Conservation (phyloP, 2,329 filamentous ascomycete species). For the Phyllosticta paracitricarpa region DNA sequence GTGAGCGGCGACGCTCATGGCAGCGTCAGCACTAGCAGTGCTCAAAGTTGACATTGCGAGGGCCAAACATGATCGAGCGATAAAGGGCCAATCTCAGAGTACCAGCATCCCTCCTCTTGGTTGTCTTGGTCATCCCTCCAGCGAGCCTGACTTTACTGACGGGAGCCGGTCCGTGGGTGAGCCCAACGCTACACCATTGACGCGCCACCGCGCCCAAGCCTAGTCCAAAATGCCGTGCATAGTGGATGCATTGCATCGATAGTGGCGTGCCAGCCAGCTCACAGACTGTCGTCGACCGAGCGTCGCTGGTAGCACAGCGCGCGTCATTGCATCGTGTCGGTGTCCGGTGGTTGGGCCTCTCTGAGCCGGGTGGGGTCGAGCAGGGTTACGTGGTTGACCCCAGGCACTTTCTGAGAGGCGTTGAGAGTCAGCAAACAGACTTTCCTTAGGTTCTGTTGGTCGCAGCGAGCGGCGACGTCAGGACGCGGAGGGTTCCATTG, state of each 20-base stretch:
- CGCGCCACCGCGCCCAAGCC: background rate
- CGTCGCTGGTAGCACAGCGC: background rate
- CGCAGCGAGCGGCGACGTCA: background rate
- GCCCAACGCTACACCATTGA: background rate
- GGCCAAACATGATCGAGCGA: background rate
- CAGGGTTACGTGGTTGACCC: background rate
- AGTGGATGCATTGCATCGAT: background rate
- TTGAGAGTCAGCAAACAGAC: background rate
- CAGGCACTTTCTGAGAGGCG: background rate
- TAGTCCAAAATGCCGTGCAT: background rate
- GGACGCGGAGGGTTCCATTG: background rate
- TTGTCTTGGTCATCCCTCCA: background rate
- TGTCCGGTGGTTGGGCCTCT: background rate
- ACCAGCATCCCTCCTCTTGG: background rate
- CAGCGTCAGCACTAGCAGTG: background rate
- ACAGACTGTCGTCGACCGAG: background rate
- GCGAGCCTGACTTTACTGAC: background rate
- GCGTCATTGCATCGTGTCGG: background rate
- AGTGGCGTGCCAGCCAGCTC: background rate
- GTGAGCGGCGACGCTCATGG: background rate
- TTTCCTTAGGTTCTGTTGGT: background rate
- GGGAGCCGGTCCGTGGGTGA: background rate
- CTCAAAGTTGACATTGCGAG: background rate
- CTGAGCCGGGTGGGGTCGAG: too few species aligned
- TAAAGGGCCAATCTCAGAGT: background rate